Conservation (phyloP, 805 yeast species). For the Ogataea henricii region DNA sequence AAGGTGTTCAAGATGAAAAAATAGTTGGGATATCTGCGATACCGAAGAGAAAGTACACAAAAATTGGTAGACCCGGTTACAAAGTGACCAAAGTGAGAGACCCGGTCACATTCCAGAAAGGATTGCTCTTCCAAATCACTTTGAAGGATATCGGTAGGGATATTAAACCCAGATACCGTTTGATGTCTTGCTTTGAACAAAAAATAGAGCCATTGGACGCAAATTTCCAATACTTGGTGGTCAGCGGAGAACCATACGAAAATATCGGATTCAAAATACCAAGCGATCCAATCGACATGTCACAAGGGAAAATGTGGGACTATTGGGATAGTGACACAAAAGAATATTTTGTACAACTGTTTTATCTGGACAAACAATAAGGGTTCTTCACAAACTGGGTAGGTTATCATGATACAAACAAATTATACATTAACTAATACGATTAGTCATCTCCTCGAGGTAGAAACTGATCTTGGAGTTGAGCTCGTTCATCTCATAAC, state of each 20-base stretch:
- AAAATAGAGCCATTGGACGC: constrained; percentile 45
- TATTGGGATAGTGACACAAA: constrained; percentile 72
- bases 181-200: constrained; percentile 80
- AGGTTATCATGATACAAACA: constrained; percentile 3
- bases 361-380: constrained; percentile 41
- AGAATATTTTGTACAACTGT: constrained; percentile 70
- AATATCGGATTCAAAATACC: constrained; percentile 78
- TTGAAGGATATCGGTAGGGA: constrained; percentile 49
- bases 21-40: constrained; percentile 36
- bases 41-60: constrained; percentile 50
- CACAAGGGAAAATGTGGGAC: constrained; percentile 57
- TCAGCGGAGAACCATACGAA: constrained; percentile 91
- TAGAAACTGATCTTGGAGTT: constrained; percentile 58
- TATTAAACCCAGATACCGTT: constrained; percentile 62
- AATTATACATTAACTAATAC: constrained; percentile 9
- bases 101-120: constrained; percentile 56
- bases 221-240: constrained; percentile 66
- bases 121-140: constrained; percentile 64
- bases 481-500: constrained; percentile 54
- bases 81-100: constrained; percentile 70
- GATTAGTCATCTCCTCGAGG: constrained; percentile 49
- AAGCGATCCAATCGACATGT: constrained; percentile 48
- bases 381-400: too few relatives aligned
- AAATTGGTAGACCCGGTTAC: constrained; percentile 75
- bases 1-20: constrained; percentile 17